phyloP scores from a whole-genome alignment of 371 early-diverging fungal genomes.

The Apophysomyces variabilis region DNA sequence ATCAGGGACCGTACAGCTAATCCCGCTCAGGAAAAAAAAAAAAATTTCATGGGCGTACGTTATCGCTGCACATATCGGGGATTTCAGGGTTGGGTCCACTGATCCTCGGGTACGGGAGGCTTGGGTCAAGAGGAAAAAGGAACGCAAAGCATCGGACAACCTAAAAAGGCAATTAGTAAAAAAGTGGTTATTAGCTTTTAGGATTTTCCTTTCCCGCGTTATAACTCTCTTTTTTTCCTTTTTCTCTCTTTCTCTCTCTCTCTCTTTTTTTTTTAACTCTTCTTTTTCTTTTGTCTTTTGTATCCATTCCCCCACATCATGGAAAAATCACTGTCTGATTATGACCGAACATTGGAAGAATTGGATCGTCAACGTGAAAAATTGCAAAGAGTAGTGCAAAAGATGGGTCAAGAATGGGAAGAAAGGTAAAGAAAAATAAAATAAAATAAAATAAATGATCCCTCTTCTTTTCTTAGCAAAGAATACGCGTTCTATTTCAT shows the following conservation, averaged over 20 bases:
- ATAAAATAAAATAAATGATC: no score
- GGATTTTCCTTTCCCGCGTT: constrained; percentile 7
- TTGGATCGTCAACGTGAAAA: constrained; percentile 47
- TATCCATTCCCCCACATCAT: constrained; percentile 20
- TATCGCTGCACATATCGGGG: background rate
- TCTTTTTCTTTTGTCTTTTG: constrained; percentile 10
- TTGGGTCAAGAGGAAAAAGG: background rate
- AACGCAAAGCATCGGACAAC: background rate
- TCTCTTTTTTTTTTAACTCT: constrained; percentile 1
- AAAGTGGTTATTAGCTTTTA: background rate
- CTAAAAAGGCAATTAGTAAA: background rate
- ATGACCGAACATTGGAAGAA: constrained; percentile 52
- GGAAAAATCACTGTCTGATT: constrained; percentile 50
- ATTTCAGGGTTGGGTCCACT: background rate
- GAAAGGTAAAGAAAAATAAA: constrained; percentile 41
- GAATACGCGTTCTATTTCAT: no score
- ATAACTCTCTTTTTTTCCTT: constrained; percentile 8
- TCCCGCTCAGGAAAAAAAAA: background rate
- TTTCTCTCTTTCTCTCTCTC: constrained; percentile 9
- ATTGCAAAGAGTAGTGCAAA: constrained; percentile 47
- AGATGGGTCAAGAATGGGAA: constrained; percentile 59
- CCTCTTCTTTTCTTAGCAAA: no score
- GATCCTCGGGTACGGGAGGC: background rate
- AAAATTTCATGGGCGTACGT: background rate
- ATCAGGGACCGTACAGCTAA: background rate